Percentiles rank a stretch among this genome's conserved stretches.
Conservation (phyloP, 2,329 filamentous ascomycete species). For the Claviceps sorghi region DNA sequence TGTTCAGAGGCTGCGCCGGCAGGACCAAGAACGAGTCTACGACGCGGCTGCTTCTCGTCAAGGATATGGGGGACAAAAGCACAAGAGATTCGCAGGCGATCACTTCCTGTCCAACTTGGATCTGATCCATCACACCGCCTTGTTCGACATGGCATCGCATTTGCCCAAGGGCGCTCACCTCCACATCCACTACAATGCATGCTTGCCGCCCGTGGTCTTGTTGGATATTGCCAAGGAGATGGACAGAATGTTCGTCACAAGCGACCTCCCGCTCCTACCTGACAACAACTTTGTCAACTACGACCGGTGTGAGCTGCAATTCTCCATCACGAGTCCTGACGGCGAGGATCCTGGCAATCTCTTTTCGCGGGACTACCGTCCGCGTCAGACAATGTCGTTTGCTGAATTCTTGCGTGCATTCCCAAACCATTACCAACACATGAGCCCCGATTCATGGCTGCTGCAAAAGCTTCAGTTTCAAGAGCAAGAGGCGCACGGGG, state of each 20-base stretch:
- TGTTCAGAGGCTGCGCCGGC: slow-evolving; percentile 21
- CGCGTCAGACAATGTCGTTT: slow-evolving; percentile 30
- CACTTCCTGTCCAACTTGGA: slow-evolving; percentile 43
- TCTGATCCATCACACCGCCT: slow-evolving; percentile 37
- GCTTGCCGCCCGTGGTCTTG: slow-evolving; percentile 45
- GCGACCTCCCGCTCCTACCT: slow-evolving; percentile 31
- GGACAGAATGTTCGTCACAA: slow-evolving; percentile 55
- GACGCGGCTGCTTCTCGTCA: slow-evolving; percentile 13
- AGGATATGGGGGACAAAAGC: slow-evolving; percentile 29
- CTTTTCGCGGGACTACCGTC: slow-evolving; percentile 33
- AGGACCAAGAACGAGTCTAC: slow-evolving; percentile 25
- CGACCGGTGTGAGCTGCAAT: slow-evolving; percentile 44
- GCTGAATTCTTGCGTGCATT: slow-evolving; percentile 25
- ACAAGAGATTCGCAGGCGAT: slow-evolving; percentile 33
- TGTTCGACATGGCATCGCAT: slow-evolving; percentile 40
- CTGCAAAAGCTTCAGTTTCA: slow-evolving; percentile 46
- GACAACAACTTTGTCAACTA: slow-evolving; percentile 28
- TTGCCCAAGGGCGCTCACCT: slow-evolving; percentile 62
- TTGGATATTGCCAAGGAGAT: slow-evolving; percentile 40
- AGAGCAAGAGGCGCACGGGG: slow-evolving; percentile 42
- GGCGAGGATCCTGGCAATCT: slow-evolving; percentile 28
- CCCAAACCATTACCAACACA: slow-evolving; percentile 11
- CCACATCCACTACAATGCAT: slow-evolving; percentile 69
- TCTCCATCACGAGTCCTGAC: slow-evolving; percentile 32
- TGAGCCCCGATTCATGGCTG: slow-evolving; percentile 37